Evolutionary conservation across 1,284 basidiomycete species (phyloP).

Genomic region (Ganoderma lingzhi): DNA sequence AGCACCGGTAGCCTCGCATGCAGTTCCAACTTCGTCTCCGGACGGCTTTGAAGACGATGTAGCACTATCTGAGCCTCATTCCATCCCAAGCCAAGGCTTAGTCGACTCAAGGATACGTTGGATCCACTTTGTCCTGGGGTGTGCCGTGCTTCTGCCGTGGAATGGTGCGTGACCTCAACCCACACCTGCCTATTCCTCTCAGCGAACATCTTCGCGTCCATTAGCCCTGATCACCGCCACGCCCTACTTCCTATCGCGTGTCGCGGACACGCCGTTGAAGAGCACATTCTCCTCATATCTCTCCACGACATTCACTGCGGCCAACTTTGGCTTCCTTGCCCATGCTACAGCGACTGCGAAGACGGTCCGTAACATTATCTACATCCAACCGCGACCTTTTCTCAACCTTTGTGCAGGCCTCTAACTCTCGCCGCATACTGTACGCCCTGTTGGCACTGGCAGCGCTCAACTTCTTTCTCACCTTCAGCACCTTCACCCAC

Average conservation of each 20-base stretch:
- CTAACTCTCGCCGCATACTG: constrained; percentile 37
- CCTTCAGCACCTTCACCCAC: constrained; percentile 64
- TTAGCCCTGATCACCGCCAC: constrained; percentile 80
- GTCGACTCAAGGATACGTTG: constrained; percentile 58
- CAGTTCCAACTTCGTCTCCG: constrained; percentile 23
- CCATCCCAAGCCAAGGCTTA: constrained; percentile 26
- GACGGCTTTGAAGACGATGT: constrained; percentile 48
- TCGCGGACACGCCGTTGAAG: constrained; percentile 62
- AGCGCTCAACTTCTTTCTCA: constrained; percentile 61
- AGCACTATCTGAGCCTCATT: constrained; percentile 33
- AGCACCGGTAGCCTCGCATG: constrained; percentile 34
- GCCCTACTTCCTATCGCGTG: constrained; percentile 74
- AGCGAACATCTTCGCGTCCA: not conserved
- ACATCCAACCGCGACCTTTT: not conserved
- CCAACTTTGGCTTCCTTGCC: constrained; percentile 73
- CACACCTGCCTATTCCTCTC: not conserved
- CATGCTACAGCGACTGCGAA: constrained; percentile 75
- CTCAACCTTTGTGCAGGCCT: constrained; percentile 28
- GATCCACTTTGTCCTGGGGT: constrained; percentile 77
- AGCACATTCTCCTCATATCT: constrained; percentile 76
- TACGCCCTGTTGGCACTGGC: constrained; percentile 44
- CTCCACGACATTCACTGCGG: constrained; percentile 66
- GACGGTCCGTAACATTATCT: constrained; percentile 54
- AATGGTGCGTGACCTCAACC: constrained; percentile 60
- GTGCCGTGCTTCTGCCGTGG: constrained; percentile 80